Percentiles rank a stretch among this genome's conserved stretches.
phyloP scores from a whole-genome alignment of 129 eudicot species.

The Escallonia herrerae region DNA sequence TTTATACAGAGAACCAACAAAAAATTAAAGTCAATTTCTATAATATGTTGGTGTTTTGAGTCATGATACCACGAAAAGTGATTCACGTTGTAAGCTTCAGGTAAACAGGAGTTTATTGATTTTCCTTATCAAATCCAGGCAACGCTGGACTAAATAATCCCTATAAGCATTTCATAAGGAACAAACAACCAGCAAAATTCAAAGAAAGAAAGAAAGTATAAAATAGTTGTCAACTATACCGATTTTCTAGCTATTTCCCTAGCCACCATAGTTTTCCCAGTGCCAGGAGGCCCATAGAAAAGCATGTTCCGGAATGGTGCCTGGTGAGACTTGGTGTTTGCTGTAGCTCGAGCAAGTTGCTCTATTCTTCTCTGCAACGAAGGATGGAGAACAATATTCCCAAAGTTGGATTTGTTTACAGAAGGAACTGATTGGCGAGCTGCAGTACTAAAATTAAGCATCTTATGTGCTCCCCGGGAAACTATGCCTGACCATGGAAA shows the following conservation, averaged over 20 bases:
- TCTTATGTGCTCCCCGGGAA: constrained; percentile 41
- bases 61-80: too few species aligned
- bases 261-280: constrained; percentile 98
- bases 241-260: constrained; percentile 95
- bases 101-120: too few species aligned
- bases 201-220: neutral
- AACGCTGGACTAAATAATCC: neutral
- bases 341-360: constrained; percentile 93
- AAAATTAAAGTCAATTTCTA: too few species aligned
- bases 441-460: constrained; percentile 36
- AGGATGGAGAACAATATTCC: constrained; percentile 81
- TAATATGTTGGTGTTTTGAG: too few species aligned
- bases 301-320: constrained; percentile 99
- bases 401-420: constrained; percentile 47
- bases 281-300: constrained; percentile 99
- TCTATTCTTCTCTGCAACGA: constrained; percentile 83
- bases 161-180: neutral
- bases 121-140: neutral
- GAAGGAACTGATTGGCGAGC: constrained; percentile 25
- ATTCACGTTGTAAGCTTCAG: too few species aligned
- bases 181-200: neutral
- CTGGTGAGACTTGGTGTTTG: constrained; percentile 87
- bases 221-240: constrained; percentile 29
- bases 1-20: too few species aligned
- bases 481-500: constrained; percentile 71